Evolutionary conservation across 306 rosid genomes (phyloP).

Genomic region (Cucurbita pepo): DNA sequence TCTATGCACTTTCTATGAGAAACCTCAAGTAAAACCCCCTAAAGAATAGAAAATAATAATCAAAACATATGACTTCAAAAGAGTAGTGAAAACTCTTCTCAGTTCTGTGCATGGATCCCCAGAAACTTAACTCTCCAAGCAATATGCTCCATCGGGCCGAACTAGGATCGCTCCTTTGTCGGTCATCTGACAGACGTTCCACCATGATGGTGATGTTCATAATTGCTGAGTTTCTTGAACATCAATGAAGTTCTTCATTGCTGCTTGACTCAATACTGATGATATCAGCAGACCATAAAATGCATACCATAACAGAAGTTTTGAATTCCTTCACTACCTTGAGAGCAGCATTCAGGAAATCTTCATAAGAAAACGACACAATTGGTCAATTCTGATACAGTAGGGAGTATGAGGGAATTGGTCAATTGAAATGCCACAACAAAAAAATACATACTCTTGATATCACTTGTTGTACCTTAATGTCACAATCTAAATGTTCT

Average conservation of each 20-base stretch:
- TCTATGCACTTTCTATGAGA: background rate
- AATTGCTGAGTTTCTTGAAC: constrained; percentile 33
- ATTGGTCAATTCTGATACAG: background rate
- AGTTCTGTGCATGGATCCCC: constrained; percentile 44
- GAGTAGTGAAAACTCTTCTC: constrained; percentile 46
- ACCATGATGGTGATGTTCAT: constrained; percentile 39
- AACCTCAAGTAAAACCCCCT: background rate
- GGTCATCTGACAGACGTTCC: constrained; percentile 61
- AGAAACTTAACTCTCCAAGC: constrained; percentile 51
- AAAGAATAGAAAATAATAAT: background rate
- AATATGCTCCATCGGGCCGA: constrained; percentile 76
- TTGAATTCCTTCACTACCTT: constrained; percentile 45
- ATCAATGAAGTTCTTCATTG: constrained; percentile 38
- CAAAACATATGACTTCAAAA: constrained; percentile 4
- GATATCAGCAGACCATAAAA: constrained; percentile 46
- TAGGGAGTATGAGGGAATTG: background rate
- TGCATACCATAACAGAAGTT: constrained; percentile 37
- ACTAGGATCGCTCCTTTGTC: constrained; percentile 58
- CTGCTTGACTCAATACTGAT: constrained; percentile 25
- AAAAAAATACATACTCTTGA: too few relatives aligned
- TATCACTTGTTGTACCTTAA: too few relatives aligned
- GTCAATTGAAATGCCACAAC: background rate
- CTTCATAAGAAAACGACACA: background rate
- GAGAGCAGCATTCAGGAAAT: constrained; percentile 20
- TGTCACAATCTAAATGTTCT: too few relatives aligned